Conservation (phyloP, 129 eudicot species). For the Logfia minima region DNA sequence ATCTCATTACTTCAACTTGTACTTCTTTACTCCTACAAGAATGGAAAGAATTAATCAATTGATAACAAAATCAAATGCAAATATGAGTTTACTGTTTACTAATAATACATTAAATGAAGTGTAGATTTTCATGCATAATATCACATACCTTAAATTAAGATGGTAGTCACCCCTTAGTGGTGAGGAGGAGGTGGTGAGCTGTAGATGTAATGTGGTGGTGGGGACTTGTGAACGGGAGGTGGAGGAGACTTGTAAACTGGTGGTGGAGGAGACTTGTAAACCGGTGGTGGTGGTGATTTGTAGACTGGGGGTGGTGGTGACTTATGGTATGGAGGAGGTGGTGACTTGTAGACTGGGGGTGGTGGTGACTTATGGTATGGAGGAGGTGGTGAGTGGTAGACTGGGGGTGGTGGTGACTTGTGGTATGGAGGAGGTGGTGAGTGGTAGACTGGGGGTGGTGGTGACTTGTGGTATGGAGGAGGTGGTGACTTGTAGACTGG, state of each 20-base stretch:
- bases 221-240: slow-evolving; percentile 30
- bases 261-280: slow-evolving; percentile 10
- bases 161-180: neutral
- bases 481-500: slow-evolving; percentile 38
- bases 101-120: neutral
- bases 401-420: slow-evolving; percentile 34
- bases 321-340: slow-evolving; percentile 33
- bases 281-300: slow-evolving; percentile 33
- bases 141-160: neutral
- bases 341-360: slow-evolving; percentile 23
- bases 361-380: slow-evolving; percentile 36
- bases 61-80: neutral
- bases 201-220: slow-evolving; percentile 45
- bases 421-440: slow-evolving; percentile 31
- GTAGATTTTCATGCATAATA: slow-evolving; percentile 6
- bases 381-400: slow-evolving; percentile 23
- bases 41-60: neutral
- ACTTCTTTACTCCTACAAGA: slow-evolving; percentile 3
- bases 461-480: slow-evolving; percentile 22
- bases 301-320: slow-evolving; percentile 38
- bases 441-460: slow-evolving; percentile 33
- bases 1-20: neutral
- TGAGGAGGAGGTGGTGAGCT: slow-evolving; percentile 51
- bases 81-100: neutral
- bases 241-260: slow-evolving; percentile 33